Percentiles rank a stretch among this genome's conserved stretches.
These are phyloP conservation scores for Trichosporon faecale DNA, from an alignment of 1,284 basidiomycete genomes.

Conservation along the genomic window DNA sequence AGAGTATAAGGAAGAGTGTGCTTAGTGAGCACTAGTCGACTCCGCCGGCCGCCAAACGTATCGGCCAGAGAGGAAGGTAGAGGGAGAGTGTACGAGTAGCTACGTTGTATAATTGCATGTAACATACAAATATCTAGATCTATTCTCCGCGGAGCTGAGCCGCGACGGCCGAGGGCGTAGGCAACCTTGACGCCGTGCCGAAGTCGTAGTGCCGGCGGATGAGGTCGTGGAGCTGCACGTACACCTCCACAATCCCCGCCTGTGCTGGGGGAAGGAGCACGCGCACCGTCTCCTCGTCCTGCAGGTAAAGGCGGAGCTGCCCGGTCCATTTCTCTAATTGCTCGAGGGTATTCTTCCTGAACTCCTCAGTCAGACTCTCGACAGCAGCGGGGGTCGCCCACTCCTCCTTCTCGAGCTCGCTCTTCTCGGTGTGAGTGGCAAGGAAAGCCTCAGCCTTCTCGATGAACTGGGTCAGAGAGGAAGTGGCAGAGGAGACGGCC, in stretches of 20 bases:
- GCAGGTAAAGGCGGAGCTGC: constrained; percentile 68
- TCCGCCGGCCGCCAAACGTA: background rate
- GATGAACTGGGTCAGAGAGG: constrained; percentile 62
- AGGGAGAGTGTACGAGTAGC: background rate
- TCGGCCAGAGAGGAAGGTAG: background rate
- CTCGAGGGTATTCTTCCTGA: constrained; percentile 54
- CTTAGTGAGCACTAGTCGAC: background rate
- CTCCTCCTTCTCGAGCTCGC: constrained; percentile 56
- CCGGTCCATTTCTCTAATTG: constrained; percentile 61
- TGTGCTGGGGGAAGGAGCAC: constrained; percentile 72
- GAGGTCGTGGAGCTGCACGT: constrained; percentile 64
- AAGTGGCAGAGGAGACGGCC: constrained; percentile 58
- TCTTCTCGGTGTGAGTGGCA: constrained; percentile 28
- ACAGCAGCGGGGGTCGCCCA: constrained; percentile 54
- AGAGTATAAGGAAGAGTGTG: background rate
- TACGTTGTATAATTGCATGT: background rate
- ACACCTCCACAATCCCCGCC: constrained; percentile 67
- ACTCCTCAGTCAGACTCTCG: constrained; percentile 58
- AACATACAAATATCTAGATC: constrained; percentile 8
- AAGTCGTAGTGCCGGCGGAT: constrained; percentile 55
- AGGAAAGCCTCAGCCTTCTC: constrained; percentile 55
- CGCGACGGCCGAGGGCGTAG: constrained; percentile 46
- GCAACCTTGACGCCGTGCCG: constrained; percentile 46
- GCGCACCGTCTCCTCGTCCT: constrained; percentile 69
- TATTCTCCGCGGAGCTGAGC: constrained; percentile 18